These are phyloP conservation scores for Thielaviopsis populi DNA, from an alignment of 2,329 filamentous ascomycete species.

Conservation along the genomic window DNA sequence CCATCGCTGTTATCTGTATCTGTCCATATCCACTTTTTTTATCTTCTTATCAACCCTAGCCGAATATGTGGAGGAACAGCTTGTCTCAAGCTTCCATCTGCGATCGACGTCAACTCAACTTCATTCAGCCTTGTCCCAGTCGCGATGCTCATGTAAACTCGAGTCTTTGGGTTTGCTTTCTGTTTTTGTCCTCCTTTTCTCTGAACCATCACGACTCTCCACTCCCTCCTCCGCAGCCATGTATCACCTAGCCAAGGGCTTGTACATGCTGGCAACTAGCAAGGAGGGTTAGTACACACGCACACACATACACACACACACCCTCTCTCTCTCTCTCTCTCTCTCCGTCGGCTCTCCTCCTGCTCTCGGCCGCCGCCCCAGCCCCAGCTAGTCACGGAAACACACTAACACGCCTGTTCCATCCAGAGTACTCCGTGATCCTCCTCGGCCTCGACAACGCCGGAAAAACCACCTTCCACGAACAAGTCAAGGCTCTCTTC, in stretches of 20 bases:
- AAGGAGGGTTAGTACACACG: slow-evolving; percentile 59
- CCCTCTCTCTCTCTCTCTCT: background rate
- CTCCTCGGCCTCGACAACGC: slow-evolving; percentile 96
- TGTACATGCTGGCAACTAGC: slow-evolving; percentile 89
- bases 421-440: slow-evolving; percentile 83
- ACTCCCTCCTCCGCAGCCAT: slow-evolving; percentile 34
- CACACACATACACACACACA: too few species aligned
- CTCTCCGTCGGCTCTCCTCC: slow-evolving; percentile 12
- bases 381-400: background rate
- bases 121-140: background rate
- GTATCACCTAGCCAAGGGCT: slow-evolving; percentile 91
- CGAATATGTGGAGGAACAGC: background rate
- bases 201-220: background rate
- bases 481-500: slow-evolving; percentile 87
- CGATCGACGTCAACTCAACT: background rate
- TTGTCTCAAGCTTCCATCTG: background rate
- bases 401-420: slow-evolving; percentile 13
- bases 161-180: background rate
- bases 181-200: background rate
- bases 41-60: background rate
- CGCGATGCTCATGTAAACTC: background rate
- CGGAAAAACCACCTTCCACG: slow-evolving; percentile 94
- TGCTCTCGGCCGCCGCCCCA: background rate
- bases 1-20: background rate
- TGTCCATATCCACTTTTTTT: background rate